Conservation (phyloP, 2,329 filamentous ascomycete genomes). For the Trichoderma lentiforme region DNA sequence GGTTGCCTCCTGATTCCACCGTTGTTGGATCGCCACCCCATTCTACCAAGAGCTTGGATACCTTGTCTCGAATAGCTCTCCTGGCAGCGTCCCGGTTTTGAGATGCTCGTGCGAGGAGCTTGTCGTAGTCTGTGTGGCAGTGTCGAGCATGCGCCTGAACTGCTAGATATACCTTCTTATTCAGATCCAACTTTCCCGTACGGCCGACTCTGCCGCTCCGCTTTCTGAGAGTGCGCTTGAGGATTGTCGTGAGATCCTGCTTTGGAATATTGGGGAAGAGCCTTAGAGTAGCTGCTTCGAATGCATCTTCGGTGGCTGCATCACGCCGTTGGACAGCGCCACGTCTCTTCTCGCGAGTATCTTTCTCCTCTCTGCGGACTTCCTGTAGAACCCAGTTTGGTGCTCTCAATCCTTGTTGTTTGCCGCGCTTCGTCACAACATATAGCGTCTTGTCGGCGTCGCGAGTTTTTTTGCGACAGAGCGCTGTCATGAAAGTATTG, state of each 20-base stretch:
- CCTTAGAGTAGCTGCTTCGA: constrained; percentile 34
- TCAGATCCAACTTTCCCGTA: constrained; percentile 36
- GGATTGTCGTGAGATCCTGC: constrained; percentile 31
- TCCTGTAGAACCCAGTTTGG: constrained; percentile 31
- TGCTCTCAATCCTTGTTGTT: constrained; percentile 38
- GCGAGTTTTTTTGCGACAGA: constrained; percentile 40
- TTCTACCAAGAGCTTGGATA: constrained; percentile 14
- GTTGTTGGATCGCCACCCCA: constrained; percentile 6
- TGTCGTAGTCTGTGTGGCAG: constrained; percentile 45
- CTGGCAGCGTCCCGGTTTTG: constrained; percentile 15
- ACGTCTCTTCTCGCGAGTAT: constrained; percentile 33
- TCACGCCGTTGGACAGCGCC: constrained; percentile 35
- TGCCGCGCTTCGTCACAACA: constrained; percentile 31
- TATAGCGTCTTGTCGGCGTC: no score
- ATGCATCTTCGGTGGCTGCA: constrained; percentile 29
- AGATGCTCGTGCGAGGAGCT: constrained; percentile 23
- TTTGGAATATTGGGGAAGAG: constrained; percentile 42
- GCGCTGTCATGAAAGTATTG: constrained; percentile 40
- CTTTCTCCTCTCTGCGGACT: constrained; percentile 30
- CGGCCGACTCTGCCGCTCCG: constrained; percentile 46
- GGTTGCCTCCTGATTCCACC: not conserved
- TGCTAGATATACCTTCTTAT: constrained; percentile 42
- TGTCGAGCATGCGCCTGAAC: constrained; percentile 50
- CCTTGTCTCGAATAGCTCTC: constrained; percentile 6
- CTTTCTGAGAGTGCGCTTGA: constrained; percentile 44